Base-by-base conservation (phyloP, 352 stramenopile genomes). In the Pythium graminicola region DNA sequence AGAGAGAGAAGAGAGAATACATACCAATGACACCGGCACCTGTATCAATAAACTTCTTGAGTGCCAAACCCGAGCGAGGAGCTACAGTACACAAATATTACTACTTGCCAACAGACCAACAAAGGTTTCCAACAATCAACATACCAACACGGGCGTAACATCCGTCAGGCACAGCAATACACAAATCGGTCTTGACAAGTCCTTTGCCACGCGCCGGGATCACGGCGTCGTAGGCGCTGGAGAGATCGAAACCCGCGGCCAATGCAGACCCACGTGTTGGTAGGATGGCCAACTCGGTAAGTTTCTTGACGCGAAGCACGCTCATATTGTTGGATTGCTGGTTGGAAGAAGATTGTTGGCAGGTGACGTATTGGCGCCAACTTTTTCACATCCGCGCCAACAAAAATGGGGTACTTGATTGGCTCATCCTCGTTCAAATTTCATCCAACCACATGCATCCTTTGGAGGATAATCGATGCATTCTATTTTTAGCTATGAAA, bases 41-140 rank as follows among this genome's bases (percentile, higher is more conserved):
- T 8, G 95, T 94, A 65, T 99, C 96, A 60, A 99, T 99, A 55
- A 97, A 97, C 52, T 99, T 97, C 70, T 99, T 99, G 45, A 93
- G 79, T 14, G 96, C 94, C 19, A 99, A 80, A 16, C 97, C 97
- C 23, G 88, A 98, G 22, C 93, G 84, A 45, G 83, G 81, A 27
- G 82, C 80, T 59, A 62, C 49, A 49, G 35, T 1, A 26, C 23
- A 28, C 7, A 7, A 52, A 32, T 9, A 45, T 19, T 20, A 42
- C 43, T 35, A 29, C 7, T 17, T 26, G 28, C 32, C 52, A 43
- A 45, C n/a, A 28, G 41, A 29, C 28, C 27, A 14, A 26, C n/a
- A 42, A 31, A n/a, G n/a, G n/a, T n/a, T n/a, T n/a, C n/a, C n/a
- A n/a, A n/a, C n/a, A 26, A 17, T 17, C 53, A 57, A 59, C 57